phyloP scores from a whole-genome alignment of 257 asterid genomes.

The Rhazya stricta region DNA sequence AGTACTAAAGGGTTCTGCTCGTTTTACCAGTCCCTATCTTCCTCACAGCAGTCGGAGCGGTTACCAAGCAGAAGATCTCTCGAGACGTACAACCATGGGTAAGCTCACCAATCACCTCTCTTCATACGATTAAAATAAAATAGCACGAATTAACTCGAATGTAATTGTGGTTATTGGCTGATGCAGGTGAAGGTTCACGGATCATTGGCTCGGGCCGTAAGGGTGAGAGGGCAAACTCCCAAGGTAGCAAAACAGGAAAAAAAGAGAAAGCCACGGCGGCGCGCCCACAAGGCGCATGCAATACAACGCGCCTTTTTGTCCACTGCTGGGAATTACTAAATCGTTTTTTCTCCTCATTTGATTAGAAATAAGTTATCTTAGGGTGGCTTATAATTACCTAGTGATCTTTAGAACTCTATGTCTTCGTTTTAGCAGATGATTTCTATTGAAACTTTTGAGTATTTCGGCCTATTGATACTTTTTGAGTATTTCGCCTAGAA shows the following conservation, averaged over 20 bases:
- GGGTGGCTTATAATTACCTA: not conserved
- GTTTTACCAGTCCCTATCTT: not conserved
- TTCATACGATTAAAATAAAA: too few species aligned
- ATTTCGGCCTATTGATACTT: too few species aligned
- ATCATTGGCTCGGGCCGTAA: constrained; percentile 92
- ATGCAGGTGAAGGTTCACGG: constrained; percentile 92
- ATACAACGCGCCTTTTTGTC: constrained; percentile 86
- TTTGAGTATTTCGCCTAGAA: too few species aligned
- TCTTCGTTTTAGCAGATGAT: not conserved
- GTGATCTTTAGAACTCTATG: not conserved
- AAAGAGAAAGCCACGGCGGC: constrained; percentile 94
- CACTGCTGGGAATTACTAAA: constrained; percentile 59
- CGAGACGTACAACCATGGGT: not conserved
- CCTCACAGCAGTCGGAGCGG: not conserved
- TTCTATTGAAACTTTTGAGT: too few species aligned
- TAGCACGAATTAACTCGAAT: not conserved
- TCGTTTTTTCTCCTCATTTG: not conserved
- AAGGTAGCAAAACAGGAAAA: constrained; percentile 84
- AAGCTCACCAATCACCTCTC: not conserved
- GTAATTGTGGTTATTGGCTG: not conserved
- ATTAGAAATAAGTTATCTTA: not conserved
- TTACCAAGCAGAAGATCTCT: not conserved
- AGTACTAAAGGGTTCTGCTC: not conserved
- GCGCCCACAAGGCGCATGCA: constrained; percentile 90
- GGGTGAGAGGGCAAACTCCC: constrained; percentile 89